Base-by-base conservation (phyloP, 768 basidiomycete genomes). In the Tricholomella constricta region DNA sequence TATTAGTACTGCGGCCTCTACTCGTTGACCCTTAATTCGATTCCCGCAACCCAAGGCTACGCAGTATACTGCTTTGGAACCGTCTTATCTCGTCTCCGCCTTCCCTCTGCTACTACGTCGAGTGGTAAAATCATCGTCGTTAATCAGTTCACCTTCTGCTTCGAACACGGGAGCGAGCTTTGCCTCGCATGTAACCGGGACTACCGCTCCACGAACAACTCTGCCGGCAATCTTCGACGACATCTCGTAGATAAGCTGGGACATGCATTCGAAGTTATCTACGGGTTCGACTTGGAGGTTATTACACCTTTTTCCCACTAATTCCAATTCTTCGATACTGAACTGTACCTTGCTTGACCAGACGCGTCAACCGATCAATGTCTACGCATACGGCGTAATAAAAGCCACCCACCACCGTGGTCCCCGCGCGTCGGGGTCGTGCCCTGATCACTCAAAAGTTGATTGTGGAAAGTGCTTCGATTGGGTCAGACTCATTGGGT, bases 391-490 rank as follows among this genome's bases (percentile, higher is more conserved):
- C 22, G 56, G 56, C 47, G 51, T 57, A n/a, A 57, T 31, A 50
- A 52, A 52, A 49, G 45, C 51, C 34, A 57, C 52, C 2, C 56
- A 57, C 29, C 52, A 53, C 35, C 56, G 56, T 20, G 56, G 56
- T 10, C 52, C 56, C 10, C 56, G 51, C n/a, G 52, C 56, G 4
- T 53, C 56, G 4, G 56, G 56, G 47, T 38, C 52, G 19, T 57
- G 56, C 32, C 46, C 51, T 14, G 56, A 54, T 25, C 56, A 57
- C 27, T 43, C 56, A 14, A 57, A 48, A 32, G n/a, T 38, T 9
- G 56, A 57, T 29, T 57, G 56, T 25, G 47, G 45, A n/a, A 53
- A 54, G 43, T 57, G 56, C 20, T 57, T 52, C 15, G 51, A 57
- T 38, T 57, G 56, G 56, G 47, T 52, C 23, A 51, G 51, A 20